Evolutionary conservation across 768 basidiomycete species (phyloP), one percentile per base, ranked within the genome.

Genomic region (Obba rivulosa): DNA sequence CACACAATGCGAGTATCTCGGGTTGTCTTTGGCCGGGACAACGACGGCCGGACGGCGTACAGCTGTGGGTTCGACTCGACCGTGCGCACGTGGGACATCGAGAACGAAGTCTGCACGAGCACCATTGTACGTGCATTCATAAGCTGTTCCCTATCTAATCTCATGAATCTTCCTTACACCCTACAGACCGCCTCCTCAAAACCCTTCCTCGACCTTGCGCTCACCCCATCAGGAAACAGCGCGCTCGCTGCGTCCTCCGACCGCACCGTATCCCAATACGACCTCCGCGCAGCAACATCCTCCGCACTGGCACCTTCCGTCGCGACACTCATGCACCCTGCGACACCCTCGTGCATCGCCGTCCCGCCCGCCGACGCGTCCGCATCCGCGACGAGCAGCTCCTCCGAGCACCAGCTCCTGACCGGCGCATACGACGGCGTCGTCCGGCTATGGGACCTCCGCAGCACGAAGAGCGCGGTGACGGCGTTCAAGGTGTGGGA

Each of bases 1-100:
- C 96, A 98, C 64, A 83, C 83, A 0, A 86, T 76, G 17, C 74
- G 90, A 11, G 85, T 97, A 1, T 92, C 91, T 4, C 81, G 78
- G 31, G 84, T 79, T 3, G 59, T 79, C 0, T 94, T 88, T 67
- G 65, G 66, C 10, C 60, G 62, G 35, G 47, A 35, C 3, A 55
- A 56, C 34, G 72, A 67, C 16, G 51, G 35, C 37, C 18, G 53
- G 43, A 61, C 53, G 48, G 92, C 83, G 23, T 80, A 82, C 53
- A 91, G 87, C 56, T 85, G 84, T 59, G 88, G 90, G 0, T 90
- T 91, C 61, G 94, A 96, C 66, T 95, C 93, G 23, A 91, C 91
- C 0, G 81, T 97, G 4, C 75, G 92, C 20, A 70, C 75, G 2
- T 99, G 95, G 95, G 92, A 96, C 59, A 72, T 85, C 3, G 86